Percentiles rank a stretch among this genome's conserved stretches.
Evolutionary conservation across 2,329 filamentous ascomycete genomes (phyloP).

Genomic region (Lojkania enalia): DNA sequence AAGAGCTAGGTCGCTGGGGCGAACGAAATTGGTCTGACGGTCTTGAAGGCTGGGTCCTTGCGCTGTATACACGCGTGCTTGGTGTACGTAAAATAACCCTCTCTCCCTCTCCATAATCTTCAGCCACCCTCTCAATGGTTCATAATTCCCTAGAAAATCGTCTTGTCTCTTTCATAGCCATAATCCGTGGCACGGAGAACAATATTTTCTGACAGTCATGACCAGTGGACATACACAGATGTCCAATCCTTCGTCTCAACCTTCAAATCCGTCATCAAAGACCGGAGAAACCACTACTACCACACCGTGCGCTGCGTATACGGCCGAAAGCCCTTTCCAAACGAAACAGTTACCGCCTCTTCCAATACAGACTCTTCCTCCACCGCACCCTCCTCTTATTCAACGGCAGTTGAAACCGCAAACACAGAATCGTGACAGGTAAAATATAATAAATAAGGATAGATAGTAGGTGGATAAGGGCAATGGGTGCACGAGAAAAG

Average conservation of each 20-base stretch:
- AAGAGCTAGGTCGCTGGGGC: slow-evolving; percentile 42
- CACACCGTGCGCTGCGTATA: slow-evolving; percentile 44
- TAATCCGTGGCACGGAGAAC: too few relatives aligned
- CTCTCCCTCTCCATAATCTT: background rate
- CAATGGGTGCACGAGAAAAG: too few relatives aligned
- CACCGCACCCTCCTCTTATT: too few relatives aligned
- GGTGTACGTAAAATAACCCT: slow-evolving; percentile 23
- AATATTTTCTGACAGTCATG: background rate
- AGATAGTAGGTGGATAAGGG: too few relatives aligned
- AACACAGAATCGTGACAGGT: too few relatives aligned
- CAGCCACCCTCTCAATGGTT: too few relatives aligned
- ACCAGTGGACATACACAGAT: slow-evolving; percentile 39
- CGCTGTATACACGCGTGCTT: slow-evolving; percentile 43
- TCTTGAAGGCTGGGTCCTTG: slow-evolving; percentile 48
- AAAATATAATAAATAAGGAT: too few relatives aligned
- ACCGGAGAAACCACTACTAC: slow-evolving; percentile 43
- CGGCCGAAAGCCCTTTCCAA: slow-evolving; percentile 26
- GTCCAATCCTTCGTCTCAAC: slow-evolving; percentile 41
- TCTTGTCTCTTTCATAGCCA: too few relatives aligned
- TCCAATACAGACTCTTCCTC: too few relatives aligned
- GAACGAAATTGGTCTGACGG: slow-evolving; percentile 47
- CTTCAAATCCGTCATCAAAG: slow-evolving; percentile 35
- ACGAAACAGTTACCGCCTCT: too few relatives aligned
- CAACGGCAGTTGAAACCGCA: too few relatives aligned
- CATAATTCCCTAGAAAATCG: too few relatives aligned